These are phyloP conservation scores for Pseudogymnoascus sp. DNA, from an alignment of 2,329 filamentous ascomycete genomes.

Conservation along the genomic window DNA sequence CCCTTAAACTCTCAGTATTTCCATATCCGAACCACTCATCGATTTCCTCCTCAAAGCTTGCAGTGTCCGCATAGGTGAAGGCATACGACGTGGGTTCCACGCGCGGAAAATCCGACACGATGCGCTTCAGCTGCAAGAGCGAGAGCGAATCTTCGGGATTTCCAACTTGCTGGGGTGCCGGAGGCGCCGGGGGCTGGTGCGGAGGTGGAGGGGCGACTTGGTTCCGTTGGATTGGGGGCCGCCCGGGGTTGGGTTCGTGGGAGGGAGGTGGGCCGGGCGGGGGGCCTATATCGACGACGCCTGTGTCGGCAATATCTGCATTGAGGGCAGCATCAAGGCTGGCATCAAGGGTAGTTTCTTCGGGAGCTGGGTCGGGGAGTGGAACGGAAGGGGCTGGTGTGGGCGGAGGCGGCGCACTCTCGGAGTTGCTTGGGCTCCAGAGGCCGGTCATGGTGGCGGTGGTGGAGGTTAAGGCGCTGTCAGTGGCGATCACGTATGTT, in stretches of 20 bases:
- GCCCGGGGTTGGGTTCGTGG: constrained; percentile 19
- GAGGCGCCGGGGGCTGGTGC: constrained; percentile 27
- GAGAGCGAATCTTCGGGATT: constrained; percentile 62
- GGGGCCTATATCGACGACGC: constrained; percentile 30
- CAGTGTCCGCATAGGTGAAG: constrained; percentile 69
- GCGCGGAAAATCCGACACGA: constrained; percentile 66
- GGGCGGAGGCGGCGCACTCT: constrained; percentile 8
- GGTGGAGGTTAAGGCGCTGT: neutral
- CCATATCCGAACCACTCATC: constrained; percentile 98
- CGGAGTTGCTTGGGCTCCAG: constrained; percentile 18
- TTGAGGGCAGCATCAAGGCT: constrained; percentile 7
- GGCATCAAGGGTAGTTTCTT: neutral
- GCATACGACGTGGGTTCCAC: constrained; percentile 70
- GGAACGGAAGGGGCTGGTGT: neutral
- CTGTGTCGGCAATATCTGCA: constrained; percentile 36
- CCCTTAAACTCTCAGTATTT: constrained; percentile 72
- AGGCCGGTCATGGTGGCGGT: constrained; percentile 22
- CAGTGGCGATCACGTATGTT: neutral
- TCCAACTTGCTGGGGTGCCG: constrained; percentile 22
- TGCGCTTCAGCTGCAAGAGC: constrained; percentile 61
- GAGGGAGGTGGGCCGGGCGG: constrained; percentile 17
- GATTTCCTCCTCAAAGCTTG: constrained; percentile 74
- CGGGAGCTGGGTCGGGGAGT: neutral
- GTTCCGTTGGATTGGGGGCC: constrained; percentile 29
- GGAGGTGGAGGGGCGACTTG: constrained; percentile 31